A percentile compares a stretch with the other conserved stretches of the same genome.
These are phyloP conservation scores for Lasiodiplodia gonubiensis DNA, from an alignment of 2,329 filamentous ascomycete species.

Conservation along the genomic window DNA sequence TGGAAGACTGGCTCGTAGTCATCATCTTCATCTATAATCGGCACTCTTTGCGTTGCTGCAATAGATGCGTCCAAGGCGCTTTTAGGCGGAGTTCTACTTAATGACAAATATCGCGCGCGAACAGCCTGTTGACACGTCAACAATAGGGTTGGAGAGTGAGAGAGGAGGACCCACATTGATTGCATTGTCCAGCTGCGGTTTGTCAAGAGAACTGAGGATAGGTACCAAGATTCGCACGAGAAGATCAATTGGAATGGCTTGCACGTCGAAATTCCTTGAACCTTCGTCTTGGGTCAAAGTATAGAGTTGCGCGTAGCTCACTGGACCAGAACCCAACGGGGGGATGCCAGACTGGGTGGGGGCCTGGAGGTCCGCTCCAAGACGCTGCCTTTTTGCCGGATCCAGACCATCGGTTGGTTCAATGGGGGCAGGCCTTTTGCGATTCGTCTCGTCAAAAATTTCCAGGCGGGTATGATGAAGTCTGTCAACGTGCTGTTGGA, in stretches of 20 bases:
- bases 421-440: constrained; percentile 75
- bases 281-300: constrained; percentile 79
- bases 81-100: constrained; percentile 41
- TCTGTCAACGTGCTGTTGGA: constrained; percentile 86
- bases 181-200: constrained; percentile 71
- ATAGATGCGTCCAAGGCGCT: constrained; percentile 38
- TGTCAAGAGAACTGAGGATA: constrained; percentile 74
- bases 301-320: constrained; percentile 83
- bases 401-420: constrained; percentile 77
- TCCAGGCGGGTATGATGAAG: constrained; percentile 79
- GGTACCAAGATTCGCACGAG: constrained; percentile 82
- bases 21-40: constrained; percentile 75
- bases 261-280: constrained; percentile 81
- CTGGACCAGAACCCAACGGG: constrained; percentile 74
- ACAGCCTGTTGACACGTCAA: constrained; percentile 42
- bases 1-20: constrained; percentile 92
- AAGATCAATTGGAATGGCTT: constrained; percentile 74
- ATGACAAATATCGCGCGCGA: constrained; percentile 48
- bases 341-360: constrained; percentile 62
- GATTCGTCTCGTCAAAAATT: constrained; percentile 75
- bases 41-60: constrained; percentile 38
- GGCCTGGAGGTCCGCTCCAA: constrained; percentile 60
- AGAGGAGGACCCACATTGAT: constrained; percentile 65
- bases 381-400: constrained; percentile 78
- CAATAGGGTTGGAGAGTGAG: not conserved